Percentiles rank a stretch among this genome's conserved stretches.
Conservation (phyloP, 306 rosid species). For the Dryas drummondii region DNA sequence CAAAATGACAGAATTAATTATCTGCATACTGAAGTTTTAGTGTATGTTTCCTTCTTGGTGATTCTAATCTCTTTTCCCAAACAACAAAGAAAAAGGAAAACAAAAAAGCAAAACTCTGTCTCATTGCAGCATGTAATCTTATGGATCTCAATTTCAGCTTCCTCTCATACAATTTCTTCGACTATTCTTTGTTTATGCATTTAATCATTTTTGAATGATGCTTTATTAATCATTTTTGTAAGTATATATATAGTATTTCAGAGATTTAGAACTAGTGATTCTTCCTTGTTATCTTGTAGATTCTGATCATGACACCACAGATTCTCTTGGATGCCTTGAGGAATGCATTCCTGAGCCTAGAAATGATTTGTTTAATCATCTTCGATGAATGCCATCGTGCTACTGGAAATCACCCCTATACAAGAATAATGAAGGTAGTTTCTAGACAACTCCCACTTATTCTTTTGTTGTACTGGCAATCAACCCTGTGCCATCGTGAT, state of each 20-base stretch:
- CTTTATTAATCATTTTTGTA: background rate
- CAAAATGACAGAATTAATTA: too few relatives aligned
- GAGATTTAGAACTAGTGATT: background rate
- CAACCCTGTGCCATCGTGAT: too few relatives aligned
- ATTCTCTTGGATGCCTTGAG: slow-evolving; percentile 79
- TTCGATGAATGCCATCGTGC: slow-evolving; percentile 88
- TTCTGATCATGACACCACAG: slow-evolving; percentile 92
- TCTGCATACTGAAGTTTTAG: too few relatives aligned
- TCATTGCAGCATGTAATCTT: background rate
- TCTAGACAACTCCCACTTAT: slow-evolving; percentile 4
- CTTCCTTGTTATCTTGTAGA: slow-evolving; percentile 41
- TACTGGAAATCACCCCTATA: slow-evolving; percentile 77
- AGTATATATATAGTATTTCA: background rate
- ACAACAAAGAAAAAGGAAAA: too few relatives aligned
- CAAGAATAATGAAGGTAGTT: slow-evolving; percentile 73
- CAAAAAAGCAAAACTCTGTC: too few relatives aligned
- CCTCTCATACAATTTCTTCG: background rate
- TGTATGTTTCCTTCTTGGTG: too few relatives aligned
- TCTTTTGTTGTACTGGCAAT: background rate
- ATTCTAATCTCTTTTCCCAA: too few relatives aligned
- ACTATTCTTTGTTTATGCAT: background rate
- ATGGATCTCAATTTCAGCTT: slow-evolving; percentile 7
- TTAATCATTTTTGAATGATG: background rate
- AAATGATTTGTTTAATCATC: slow-evolving; percentile 57
- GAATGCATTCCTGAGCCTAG: slow-evolving; percentile 70